Conservation (phyloP, 2,329 filamentous ascomycete species). For the Diaporthe citriasiana region DNA sequence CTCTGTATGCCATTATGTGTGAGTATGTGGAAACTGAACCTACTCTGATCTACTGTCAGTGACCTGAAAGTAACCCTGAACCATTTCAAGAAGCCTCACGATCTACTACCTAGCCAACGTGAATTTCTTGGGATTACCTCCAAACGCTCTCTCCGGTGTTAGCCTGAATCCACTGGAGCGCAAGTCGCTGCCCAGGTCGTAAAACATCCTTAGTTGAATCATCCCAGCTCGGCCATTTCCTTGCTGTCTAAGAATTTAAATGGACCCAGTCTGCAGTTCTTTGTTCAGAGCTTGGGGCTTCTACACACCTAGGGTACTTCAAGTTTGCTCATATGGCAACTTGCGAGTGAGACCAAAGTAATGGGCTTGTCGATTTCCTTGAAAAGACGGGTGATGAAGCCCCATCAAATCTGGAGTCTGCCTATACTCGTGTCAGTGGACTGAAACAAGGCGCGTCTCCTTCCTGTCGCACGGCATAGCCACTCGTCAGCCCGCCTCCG, state of each 20-base stretch:
- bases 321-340: background rate
- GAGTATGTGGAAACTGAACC: background rate
- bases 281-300: too few relatives aligned
- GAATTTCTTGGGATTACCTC: background rate
- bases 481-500: background rate
- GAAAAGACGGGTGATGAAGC: background rate
- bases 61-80: background rate
- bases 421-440: background rate
- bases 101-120: too few relatives aligned
- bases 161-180: too few relatives aligned
- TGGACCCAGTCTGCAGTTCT: too few relatives aligned
- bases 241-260: too few relatives aligned
- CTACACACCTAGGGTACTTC: too few relatives aligned
- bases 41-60: background rate
- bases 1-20: background rate
- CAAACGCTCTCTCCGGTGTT: background rate
- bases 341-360: background rate
- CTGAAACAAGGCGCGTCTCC: background rate
- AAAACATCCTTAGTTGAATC: too few relatives aligned
- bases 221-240: too few relatives aligned
- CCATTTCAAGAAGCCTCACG: too few relatives aligned
- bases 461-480: background rate
- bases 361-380: background rate
- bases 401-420: background rate
- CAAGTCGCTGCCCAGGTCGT: too few relatives aligned